These are phyloP conservation scores for Fomes fomentarius DNA, from an alignment of 1,284 basidiomycete genomes.

Conservation along the genomic window DNA sequence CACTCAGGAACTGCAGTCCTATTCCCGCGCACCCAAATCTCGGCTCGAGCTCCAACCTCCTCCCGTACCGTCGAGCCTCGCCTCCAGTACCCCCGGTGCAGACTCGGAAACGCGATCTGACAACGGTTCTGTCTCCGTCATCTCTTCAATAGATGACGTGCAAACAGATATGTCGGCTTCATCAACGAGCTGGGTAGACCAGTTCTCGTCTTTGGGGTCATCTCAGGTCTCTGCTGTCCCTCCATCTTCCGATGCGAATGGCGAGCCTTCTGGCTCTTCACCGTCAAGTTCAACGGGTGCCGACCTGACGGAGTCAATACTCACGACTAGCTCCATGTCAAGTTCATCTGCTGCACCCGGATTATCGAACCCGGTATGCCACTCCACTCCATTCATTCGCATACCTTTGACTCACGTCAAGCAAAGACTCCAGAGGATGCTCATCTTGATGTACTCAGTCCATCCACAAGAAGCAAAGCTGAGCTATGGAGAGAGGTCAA, in stretches of 20 bases:
- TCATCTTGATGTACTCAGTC: slow-evolving; percentile 8
- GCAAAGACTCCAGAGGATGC: slow-evolving; percentile 5
- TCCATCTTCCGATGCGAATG: slow-evolving; percentile 11
- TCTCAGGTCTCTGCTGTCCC: slow-evolving; percentile 18
- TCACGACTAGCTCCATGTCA: slow-evolving; percentile 39
- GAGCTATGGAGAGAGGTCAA: slow-evolving; percentile 87
- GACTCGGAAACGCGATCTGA: slow-evolving; percentile 58
- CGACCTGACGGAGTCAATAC: slow-evolving; percentile 31
- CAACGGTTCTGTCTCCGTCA: slow-evolving; percentile 44
- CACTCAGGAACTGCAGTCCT: slow-evolving; percentile 69
- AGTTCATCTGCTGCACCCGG: slow-evolving; percentile 28
- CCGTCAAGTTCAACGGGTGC: slow-evolving; percentile 20
- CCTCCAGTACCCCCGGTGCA: slow-evolving; percentile 39
- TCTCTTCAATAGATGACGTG: slow-evolving; percentile 37
- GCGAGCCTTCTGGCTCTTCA: slow-evolving; percentile 17
- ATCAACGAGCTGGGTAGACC: slow-evolving; percentile 58
- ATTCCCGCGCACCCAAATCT: slow-evolving; percentile 39
- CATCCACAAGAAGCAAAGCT: slow-evolving; percentile 51
- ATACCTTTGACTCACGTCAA: background rate
- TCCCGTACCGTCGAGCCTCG: slow-evolving; percentile 40
- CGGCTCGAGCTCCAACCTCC: slow-evolving; percentile 15
- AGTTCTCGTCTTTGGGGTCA: slow-evolving; percentile 32
- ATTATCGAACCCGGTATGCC: slow-evolving; percentile 5
- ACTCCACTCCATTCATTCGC: background rate
- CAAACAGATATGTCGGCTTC: slow-evolving; percentile 39